phyloP scores from a whole-genome alignment of 768 basidiomycete genomes.

The Plicaturopsis crispa region DNA sequence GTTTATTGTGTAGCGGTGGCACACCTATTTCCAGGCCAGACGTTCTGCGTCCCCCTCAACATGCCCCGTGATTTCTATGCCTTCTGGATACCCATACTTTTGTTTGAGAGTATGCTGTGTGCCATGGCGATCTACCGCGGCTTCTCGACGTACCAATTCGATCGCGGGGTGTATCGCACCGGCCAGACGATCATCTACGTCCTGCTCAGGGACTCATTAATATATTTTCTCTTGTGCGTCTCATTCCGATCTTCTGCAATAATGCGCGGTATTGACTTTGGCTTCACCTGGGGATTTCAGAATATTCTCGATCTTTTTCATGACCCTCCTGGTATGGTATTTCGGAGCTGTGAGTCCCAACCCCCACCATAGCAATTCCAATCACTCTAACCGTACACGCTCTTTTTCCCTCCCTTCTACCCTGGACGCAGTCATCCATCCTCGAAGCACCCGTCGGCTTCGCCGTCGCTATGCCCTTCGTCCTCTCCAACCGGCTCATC shows the following conservation, averaged over 20 bases:
- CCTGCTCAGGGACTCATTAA: slow-evolving; percentile 47
- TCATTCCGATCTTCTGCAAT: background rate
- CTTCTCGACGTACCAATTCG: slow-evolving; percentile 31
- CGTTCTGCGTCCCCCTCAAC: slow-evolving; percentile 34
- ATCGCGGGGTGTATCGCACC: slow-evolving; percentile 29
- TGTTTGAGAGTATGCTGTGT: slow-evolving; percentile 47
- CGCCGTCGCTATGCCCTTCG: slow-evolving; percentile 49
- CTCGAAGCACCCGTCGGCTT: slow-evolving; percentile 54
- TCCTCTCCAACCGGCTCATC: slow-evolving; percentile 48
- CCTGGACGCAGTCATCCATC: slow-evolving; percentile 22
- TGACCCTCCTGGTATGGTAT: slow-evolving; percentile 37
- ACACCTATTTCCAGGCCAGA: slow-evolving; percentile 13
- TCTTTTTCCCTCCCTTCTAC: slow-evolving; percentile 14
- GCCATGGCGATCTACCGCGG: slow-evolving; percentile 42
- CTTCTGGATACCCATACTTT: slow-evolving; percentile 56
- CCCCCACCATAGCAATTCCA: too few relatives aligned
- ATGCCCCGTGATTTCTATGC: slow-evolving; percentile 38
- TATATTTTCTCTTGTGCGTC: slow-evolving; percentile 53
- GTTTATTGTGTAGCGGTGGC: background rate
- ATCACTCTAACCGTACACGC: slow-evolving; percentile 3
- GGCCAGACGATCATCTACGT: slow-evolving; percentile 39
- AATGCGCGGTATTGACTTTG: background rate
- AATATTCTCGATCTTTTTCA: slow-evolving; percentile 48
- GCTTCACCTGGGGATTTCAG: slow-evolving; percentile 26
- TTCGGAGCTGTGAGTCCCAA: slow-evolving; percentile 24